These are phyloP conservation scores for Debaryomycetaceae sp. DNA, from an alignment of 1,139 yeast genomes.

Conservation along the genomic window DNA sequence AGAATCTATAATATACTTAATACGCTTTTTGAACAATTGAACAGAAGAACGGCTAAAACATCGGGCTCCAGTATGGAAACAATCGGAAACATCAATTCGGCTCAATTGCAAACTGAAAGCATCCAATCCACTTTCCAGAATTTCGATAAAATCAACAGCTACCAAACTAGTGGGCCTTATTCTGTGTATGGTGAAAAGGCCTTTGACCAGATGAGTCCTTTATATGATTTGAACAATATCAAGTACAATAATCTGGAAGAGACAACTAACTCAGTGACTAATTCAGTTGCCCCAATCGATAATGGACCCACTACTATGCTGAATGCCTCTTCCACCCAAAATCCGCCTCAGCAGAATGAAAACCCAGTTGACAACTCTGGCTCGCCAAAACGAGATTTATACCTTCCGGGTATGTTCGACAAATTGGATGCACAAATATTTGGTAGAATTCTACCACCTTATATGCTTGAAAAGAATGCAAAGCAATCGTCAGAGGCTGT, in stretches of 20 bases:
- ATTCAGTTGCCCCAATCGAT: not conserved
- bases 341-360: not conserved
- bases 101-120: constrained; percentile 15
- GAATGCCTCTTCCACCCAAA: not conserved
- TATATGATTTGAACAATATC: not conserved
- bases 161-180: constrained; percentile 3
- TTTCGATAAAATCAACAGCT: constrained; percentile 35
- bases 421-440: constrained; percentile 79
- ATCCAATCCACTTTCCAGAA: constrained; percentile 30
- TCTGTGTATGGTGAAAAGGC: not conserved
- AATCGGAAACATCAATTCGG: not conserved
- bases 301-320: not conserved
- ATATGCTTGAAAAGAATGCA: constrained; percentile 53
- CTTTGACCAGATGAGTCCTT: not conserved
- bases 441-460: constrained; percentile 81
- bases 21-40: constrained; percentile 77
- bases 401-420: constrained; percentile 80
- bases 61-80: constrained; percentile 21
- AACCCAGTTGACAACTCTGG: not conserved
- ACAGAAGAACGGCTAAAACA: constrained; percentile 56
- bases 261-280: not conserved
- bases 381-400: constrained; percentile 14
- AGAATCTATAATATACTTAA: constrained; percentile 78
- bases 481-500: not conserved
- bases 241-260: not conserved